Evolutionary conservation across 1,139 yeast species (phyloP), one percentile per base, ranked within the genome.

Genomic region (Debaryomyces udenii): DNA sequence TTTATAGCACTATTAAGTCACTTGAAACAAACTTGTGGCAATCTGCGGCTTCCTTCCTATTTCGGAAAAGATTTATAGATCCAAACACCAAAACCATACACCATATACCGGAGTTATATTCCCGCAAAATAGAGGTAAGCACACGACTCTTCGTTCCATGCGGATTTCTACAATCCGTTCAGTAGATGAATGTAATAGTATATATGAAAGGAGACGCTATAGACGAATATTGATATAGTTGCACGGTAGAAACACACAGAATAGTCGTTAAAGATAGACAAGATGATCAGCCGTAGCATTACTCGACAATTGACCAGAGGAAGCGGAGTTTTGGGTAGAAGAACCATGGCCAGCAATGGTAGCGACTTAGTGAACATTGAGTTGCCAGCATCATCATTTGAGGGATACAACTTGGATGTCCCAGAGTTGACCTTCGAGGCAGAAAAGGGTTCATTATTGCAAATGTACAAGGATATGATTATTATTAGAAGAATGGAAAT

Each of bases 391-490:
- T 67, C 78, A 37, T 83, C 96, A 6, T 91, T 89, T 63, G 95
- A 87, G 66, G 86, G 90, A 41, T 94, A 90, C 76, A 74, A 86
- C 68, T 67, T 94, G 53, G 95, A 86, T 18, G 62, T 59, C 18
- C 96, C 97, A 40, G 75, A 77, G 39, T 74, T 86, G 56, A 70
- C 72, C 38, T 86, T 87, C 61, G 83, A 83, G 64, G 83, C 96
- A 42, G 83, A 88, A 57, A 90, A 89, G 78, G 79, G 79, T 37
- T 78, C 84, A 43, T 72, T 93, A 56, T 75, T 93, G 61, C 83
- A 89, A 63, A 90, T 93, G 97, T 93, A 91, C 81, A 88, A 89
- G 74, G 96, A 93, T 63, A 91, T 93, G 97, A 81, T 86, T 52
- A 71, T 86, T 54, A 83, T 91, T 62, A 83, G 99, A 78, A 87